Conservation (phyloP, 257 asterid species). For the Primulina huaijiensis region DNA sequence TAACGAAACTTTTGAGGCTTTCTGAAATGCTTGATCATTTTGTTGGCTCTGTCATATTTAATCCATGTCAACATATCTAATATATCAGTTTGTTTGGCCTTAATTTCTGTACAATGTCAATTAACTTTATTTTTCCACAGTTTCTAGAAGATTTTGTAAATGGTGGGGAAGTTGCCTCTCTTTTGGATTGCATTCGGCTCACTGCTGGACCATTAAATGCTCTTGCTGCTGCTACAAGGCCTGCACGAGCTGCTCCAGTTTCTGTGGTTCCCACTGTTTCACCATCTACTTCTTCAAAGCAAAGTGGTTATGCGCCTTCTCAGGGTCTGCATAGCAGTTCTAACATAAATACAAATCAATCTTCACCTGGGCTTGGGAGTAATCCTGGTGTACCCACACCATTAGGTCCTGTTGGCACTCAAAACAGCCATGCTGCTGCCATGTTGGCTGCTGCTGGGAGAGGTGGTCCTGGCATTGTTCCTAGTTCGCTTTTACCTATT, state of each 20-base stretch:
- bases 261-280: constrained; percentile 72
- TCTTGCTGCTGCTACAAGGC: constrained; percentile 98
- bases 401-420: constrained; percentile 54
- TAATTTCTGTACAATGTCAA: constrained; percentile 16
- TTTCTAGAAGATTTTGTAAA: constrained; percentile 97
- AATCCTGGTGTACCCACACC: constrained; percentile 48
- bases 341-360: constrained; percentile 49
- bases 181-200: constrained; percentile 92
- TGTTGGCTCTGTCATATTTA: not conserved
- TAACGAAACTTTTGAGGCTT: no score
- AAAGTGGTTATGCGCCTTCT: constrained; percentile 54
- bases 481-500: constrained; percentile 95
- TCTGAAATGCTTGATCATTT: no score
- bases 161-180: constrained; percentile 95
- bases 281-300: constrained; percentile 62
- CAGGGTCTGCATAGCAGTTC: constrained; percentile 58
- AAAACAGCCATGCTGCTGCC: constrained; percentile 52
- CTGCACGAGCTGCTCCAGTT: constrained; percentile 99
- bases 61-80: not conserved
- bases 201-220: constrained; percentile 99
- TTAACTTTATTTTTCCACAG: constrained; percentile 38
- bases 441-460: constrained; percentile 89
- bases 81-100: constrained; percentile 19
- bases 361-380: constrained; percentile 56
- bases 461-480: constrained; percentile 98